These are phyloP conservation scores for Daldinia sp. DNA, from an alignment of 2,329 filamentous ascomycete species.

Conservation along the genomic window DNA sequence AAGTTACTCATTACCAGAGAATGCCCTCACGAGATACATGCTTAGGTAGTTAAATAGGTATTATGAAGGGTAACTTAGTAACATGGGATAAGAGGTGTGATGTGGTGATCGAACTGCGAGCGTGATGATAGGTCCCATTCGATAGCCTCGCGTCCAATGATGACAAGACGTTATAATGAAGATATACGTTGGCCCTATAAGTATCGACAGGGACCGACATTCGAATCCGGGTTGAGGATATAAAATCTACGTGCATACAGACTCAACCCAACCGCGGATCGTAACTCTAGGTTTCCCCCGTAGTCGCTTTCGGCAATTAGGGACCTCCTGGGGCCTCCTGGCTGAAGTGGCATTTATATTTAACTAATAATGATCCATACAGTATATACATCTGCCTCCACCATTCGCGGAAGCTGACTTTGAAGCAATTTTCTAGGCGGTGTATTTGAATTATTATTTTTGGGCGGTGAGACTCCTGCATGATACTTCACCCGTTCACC, in stretches of 20 bases:
- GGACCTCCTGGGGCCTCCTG: constrained; percentile 1
- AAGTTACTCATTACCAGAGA: not conserved
- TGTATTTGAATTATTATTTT: constrained; percentile 29
- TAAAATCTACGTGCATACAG: not conserved
- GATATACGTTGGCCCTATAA: not conserved
- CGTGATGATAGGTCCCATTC: not conserved
- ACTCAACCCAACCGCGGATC: not conserved
- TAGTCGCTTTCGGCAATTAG: constrained; percentile 9
- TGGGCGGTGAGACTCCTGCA: constrained; percentile 41
- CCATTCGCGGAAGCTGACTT: constrained; percentile 5
- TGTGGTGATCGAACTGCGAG: not conserved
- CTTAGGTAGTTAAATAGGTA: not conserved
- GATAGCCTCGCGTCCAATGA: not conserved
- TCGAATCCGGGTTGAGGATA: not conserved
- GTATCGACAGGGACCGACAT: not conserved
- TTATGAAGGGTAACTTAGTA: not conserved
- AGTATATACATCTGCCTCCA: not conserved
- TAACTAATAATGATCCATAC: not conserved
- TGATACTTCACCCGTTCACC: constrained; percentile 39
- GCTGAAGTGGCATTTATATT: constrained; percentile 11
- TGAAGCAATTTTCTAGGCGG: constrained; percentile 21
- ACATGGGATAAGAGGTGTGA: not conserved
- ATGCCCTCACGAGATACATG: not conserved
- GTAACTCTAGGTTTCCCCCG: not conserved
- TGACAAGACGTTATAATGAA: not conserved